Conservation (phyloP, 202 grass and related monocot species). For the Setaria italica region DNA sequence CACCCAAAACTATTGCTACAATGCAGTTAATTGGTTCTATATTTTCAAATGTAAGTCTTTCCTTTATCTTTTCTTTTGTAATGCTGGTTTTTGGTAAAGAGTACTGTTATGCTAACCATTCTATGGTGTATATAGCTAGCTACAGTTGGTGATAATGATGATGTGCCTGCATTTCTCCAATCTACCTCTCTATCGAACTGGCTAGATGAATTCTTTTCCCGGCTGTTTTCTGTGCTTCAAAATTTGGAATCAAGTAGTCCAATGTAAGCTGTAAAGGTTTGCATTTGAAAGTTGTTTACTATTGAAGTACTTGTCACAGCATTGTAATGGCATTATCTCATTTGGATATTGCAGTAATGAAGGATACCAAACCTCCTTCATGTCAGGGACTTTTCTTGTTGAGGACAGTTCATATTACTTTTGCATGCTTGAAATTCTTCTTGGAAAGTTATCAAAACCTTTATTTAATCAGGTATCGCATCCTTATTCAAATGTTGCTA, state of each 20-base stretch:
- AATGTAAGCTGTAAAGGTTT: slow-evolving; percentile 61
- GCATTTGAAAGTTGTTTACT: slow-evolving; percentile 20
- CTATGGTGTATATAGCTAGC: slow-evolving; percentile 69
- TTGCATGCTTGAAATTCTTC: slow-evolving; percentile 93
- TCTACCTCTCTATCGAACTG: slow-evolving; percentile 68
- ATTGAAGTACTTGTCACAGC: slow-evolving; percentile 13
- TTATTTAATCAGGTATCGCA: slow-evolving; percentile 83
- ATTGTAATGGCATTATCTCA: slow-evolving; percentile 32
- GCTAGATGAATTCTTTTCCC: slow-evolving; percentile 93
- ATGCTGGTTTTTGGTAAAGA: slow-evolving; percentile 21
- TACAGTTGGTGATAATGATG: slow-evolving; percentile 63
- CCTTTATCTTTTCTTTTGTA: slow-evolving; percentile 25
- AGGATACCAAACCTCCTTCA: slow-evolving; percentile 66
- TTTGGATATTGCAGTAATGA: slow-evolving; percentile 77
- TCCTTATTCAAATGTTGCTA: slow-evolving; percentile 42
- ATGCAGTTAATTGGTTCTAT: slow-evolving; percentile 96
- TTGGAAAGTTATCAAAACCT: slow-evolving; percentile 83
- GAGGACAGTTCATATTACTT: slow-evolving; percentile 90
- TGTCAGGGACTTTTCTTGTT: slow-evolving; percentile 89
- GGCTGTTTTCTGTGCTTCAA: slow-evolving; percentile 88
- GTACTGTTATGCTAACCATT: slow-evolving; percentile 40
- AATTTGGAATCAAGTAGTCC: slow-evolving; percentile 90
- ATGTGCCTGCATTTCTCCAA: slow-evolving; percentile 72
- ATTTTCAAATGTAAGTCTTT: slow-evolving; percentile 92
- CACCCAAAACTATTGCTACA: slow-evolving; percentile 92